Base-by-base conservation (phyloP, 148 eudicot genomes). In the Spergularia bocconei region DNA sequence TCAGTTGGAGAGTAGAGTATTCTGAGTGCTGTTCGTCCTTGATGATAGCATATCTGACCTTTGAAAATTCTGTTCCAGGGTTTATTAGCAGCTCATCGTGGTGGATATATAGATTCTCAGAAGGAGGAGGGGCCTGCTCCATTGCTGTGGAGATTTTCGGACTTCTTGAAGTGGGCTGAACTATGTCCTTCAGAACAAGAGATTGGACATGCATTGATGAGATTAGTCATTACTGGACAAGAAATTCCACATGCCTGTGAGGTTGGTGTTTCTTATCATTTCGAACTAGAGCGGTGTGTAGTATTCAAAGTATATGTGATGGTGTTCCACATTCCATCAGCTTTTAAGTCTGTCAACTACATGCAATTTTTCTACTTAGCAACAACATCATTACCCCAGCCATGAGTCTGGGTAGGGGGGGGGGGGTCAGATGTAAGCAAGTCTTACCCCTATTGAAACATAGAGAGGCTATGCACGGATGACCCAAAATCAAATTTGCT, bases 61-160 rank as follows among this genome's bases (percentile, higher is more conserved):
- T 36, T 57, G 19, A 25, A 63, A 74, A 25, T 73, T 80, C 52
- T 83, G 52, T 64, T 76, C 23, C 85, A 95, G 99, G 99, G 99
- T 77, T 84, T 95, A 71, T 82, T 95, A 71, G 99, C 99, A 70
- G 99, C 99, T 54, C 99, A 95, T 85, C 99, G 99, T 69, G 99
- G 99, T 74, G 99, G 97, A 55, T 95, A 95, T 84, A 95, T 95
- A 83, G 99, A 95, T 79, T 88, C 90, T 61, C 99, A 95, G 79
- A 90, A 87, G 82, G 99, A 95, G 75, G 99, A 95, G 82, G 99
- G 99, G 47, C 99, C 99, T 81, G 93, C 99, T 78, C 99, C 99
- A 66, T 81, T 95, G 75, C 76, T 95, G 67, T 95, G 99, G 99
- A 89, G 99, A 83, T 89, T 90, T 84, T 89, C 92, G 0, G 99